A percentile compares a stretch with the other conserved stretches of the same genome.
These are phyloP conservation scores for Malus domestica DNA, from an alignment of 306 rosid genomes.

Conservation along the genomic window DNA sequence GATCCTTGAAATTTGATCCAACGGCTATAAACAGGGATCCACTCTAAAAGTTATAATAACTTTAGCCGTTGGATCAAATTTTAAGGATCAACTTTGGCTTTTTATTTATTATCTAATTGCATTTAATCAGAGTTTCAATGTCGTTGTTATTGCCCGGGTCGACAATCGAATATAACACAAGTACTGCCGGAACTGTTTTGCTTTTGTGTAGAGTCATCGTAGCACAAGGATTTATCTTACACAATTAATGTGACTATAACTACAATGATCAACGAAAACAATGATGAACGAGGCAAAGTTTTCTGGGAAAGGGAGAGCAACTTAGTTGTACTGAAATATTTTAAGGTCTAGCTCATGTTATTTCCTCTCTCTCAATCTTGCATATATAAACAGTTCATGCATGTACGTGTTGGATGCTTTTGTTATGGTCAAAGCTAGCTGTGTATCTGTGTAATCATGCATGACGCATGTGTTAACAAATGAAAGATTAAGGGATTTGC, in stretches of 20 bases:
- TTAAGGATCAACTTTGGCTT: too few relatives aligned
- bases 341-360: neutral
- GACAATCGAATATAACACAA: slow-evolving; percentile 60
- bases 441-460: too few relatives aligned
- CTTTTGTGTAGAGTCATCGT: slow-evolving; percentile 17
- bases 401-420: too few relatives aligned
- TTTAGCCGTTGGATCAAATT: too few relatives aligned
- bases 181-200: slow-evolving; percentile 45
- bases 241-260: neutral
- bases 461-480: too few relatives aligned
- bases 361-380: neutral
- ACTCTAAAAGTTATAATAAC: too few relatives aligned
- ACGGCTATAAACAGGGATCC: too few relatives aligned
- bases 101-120: slow-evolving; percentile 15
- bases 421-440: too few relatives aligned
- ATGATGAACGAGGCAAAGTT: neutral
- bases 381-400: too few relatives aligned
- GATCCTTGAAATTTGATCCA: too few relatives aligned
- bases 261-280: neutral
- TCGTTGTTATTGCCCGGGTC: slow-evolving; percentile 65
- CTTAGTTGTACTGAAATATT: neutral
- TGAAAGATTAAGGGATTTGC: too few relatives aligned
- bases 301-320: neutral
- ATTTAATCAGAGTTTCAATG: slow-evolving; percentile 34
- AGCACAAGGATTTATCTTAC: neutral